These are phyloP conservation scores for Sphaerosporella brunnea DNA, from an alignment of 495 filamentous ascomycete genomes.

Conservation along the genomic window DNA sequence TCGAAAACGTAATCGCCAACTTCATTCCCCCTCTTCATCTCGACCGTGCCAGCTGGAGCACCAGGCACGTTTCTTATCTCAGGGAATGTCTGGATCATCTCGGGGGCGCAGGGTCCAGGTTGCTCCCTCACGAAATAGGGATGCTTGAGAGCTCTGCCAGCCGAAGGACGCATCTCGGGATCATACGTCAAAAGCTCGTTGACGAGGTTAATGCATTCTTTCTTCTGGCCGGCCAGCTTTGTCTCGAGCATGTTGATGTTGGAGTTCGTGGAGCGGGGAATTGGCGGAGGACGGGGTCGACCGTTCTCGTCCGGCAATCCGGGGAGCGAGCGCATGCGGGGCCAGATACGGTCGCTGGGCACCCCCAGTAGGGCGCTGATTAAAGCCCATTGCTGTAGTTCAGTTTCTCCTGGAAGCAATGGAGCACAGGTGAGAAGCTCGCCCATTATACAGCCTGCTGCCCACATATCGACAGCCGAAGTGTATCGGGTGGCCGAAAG, in stretches of 20 bases:
- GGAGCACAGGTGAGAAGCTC: slow-evolving; percentile 30
- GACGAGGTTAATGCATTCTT: slow-evolving; percentile 22
- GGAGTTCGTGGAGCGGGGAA: slow-evolving; percentile 3
- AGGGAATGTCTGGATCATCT: slow-evolving; percentile 32
- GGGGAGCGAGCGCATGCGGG: slow-evolving; percentile 23
- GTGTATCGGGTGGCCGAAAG: slow-evolving; percentile 30
- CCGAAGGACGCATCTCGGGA: slow-evolving; percentile 20
- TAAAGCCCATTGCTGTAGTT: slow-evolving; percentile 30
- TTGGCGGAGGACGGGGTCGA: slow-evolving; percentile 6
- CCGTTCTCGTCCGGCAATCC: slow-evolving; percentile 13
- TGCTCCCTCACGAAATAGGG: slow-evolving; percentile 27
- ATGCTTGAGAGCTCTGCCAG: slow-evolving; percentile 17
- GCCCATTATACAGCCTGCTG: slow-evolving; percentile 32
- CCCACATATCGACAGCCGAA: slow-evolving; percentile 31
- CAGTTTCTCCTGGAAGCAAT: slow-evolving; percentile 30
- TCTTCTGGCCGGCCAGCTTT: slow-evolving; percentile 16
- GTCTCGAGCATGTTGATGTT: slow-evolving; percentile 19
- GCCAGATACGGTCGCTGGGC: slow-evolving; percentile 28
- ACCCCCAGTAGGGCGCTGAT: slow-evolving; percentile 31
- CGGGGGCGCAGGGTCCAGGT: slow-evolving; percentile 27
- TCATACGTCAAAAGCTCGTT: slow-evolving; percentile 25
- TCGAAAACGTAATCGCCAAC: slow-evolving; percentile 28
- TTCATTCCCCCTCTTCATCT: slow-evolving; percentile 12
- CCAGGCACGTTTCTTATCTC: slow-evolving; percentile 28
- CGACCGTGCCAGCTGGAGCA: slow-evolving; percentile 10